Percentiles rank a stretch among this genome's conserved stretches.
phyloP scores from a whole-genome alignment of 2,329 filamentous ascomycete genomes.

The Endothia cerciana region DNA sequence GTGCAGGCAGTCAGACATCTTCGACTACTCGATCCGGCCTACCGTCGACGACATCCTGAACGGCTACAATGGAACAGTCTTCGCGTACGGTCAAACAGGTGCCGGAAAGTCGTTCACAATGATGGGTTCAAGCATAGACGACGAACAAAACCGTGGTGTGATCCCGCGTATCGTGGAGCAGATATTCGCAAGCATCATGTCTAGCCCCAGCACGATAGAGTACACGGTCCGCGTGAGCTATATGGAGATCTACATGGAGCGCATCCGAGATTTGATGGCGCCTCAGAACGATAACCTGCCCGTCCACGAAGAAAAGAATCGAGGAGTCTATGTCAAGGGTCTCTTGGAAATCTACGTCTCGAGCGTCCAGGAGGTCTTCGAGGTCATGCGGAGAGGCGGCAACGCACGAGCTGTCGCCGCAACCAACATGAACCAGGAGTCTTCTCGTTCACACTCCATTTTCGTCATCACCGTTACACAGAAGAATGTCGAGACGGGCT shows the following conservation, averaged over 20 bases:
- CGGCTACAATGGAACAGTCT: conserved; percentile 98
- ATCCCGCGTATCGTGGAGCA: conserved; percentile 97
- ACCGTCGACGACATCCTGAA: conserved; percentile 98
- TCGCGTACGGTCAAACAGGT: conserved; percentile 97
- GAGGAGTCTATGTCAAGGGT: conserved; percentile 95
- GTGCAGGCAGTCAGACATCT: conserved; percentile 89
- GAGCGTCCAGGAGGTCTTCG: conserved; percentile 93
- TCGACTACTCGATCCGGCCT: conserved; percentile 94
- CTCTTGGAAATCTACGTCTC: conserved; percentile 94
- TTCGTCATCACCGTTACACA: conserved; percentile 97
- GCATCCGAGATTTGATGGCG: conserved; percentile 88
- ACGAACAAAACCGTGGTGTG: conserved; percentile 85
- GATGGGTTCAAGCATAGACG: conserved; percentile 95
- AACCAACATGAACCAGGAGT: conserved; percentile 99
- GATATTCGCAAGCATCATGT: conserved; percentile 93
- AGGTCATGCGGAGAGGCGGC: conserved; percentile 93
- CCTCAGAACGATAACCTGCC: conserved; percentile 96
- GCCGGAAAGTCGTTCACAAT: conserved; percentile 99
- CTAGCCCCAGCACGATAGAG: conserved; percentile 90
- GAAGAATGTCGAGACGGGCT: conserved; percentile 96
- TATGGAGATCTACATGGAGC: conserved; percentile 99
- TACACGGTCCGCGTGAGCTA: conserved; percentile 99
- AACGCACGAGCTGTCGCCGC: conserved; percentile 87
- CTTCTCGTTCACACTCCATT: conserved; percentile 96
- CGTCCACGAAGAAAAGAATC: conserved; percentile 96